Conservation (phyloP, 2,329 filamentous ascomycete species). For the Fusarium siculi region DNA sequence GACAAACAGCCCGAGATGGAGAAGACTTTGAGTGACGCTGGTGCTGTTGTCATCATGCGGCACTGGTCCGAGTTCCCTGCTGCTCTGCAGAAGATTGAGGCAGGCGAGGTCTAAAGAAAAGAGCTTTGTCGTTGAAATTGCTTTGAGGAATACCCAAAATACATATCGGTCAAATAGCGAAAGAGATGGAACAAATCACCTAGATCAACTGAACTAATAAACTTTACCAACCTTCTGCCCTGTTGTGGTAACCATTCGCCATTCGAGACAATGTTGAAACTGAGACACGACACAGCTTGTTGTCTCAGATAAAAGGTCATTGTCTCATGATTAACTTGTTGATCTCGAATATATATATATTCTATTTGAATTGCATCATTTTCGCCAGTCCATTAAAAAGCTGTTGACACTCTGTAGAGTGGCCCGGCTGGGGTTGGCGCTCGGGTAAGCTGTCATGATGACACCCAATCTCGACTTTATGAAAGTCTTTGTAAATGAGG, state of each 20-base stretch:
- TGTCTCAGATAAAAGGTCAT: neutral
- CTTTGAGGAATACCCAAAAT: conserved; percentile 38
- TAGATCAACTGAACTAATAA: conserved; percentile 33
- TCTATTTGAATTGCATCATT: conserved; percentile 19
- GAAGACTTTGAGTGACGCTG: conserved; percentile 67
- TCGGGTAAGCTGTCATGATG: conserved; percentile 81
- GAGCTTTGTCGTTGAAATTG: conserved; percentile 20
- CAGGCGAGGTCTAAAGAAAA: conserved; percentile 47
- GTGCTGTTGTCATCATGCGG: conserved; percentile 70
- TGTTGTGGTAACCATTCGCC: neutral
- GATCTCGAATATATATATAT: neutral
- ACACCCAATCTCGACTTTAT: conserved; percentile 83
- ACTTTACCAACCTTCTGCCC: neutral
- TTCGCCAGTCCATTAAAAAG: conserved; percentile 76
- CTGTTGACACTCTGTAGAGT: conserved; percentile 94
- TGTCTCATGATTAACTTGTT: neutral
- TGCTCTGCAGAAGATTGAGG: conserved; percentile 59
- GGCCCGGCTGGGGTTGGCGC: conserved; percentile 83
- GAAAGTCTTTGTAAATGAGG: conserved; percentile 73
- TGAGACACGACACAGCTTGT: neutral
- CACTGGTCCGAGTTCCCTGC: conserved; percentile 67
- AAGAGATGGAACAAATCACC: neutral
- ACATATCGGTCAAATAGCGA: conserved; percentile 20
- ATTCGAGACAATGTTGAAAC: neutral
- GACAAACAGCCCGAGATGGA: conserved; percentile 74